phyloP scores from a whole-genome alignment of 2,329 filamentous ascomycete species.

The Daldinia eschscholtzii region DNA sequence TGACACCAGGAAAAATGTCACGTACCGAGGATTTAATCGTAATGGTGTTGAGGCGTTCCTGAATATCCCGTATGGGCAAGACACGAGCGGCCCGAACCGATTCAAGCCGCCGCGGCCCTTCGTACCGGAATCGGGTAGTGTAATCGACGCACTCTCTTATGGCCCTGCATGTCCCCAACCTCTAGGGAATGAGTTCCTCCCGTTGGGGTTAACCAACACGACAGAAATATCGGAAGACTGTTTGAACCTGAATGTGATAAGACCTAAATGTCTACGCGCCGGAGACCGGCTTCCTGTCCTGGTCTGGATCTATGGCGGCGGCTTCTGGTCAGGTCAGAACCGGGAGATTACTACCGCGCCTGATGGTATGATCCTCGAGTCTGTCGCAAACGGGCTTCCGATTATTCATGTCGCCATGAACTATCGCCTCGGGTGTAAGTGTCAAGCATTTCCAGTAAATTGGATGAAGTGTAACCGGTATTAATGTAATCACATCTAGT shows the following conservation, averaged over 20 bases:
- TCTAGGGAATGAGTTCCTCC: slow-evolving; percentile 49
- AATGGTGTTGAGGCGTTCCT: slow-evolving; percentile 63
- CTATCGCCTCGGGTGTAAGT: slow-evolving; percentile 52
- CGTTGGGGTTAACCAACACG: slow-evolving; percentile 54
- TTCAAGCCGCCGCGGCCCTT: slow-evolving; percentile 60
- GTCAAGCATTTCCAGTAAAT: not conserved
- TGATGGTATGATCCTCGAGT: slow-evolving; percentile 61
- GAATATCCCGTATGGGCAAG: slow-evolving; percentile 61
- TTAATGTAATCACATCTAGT: slow-evolving; percentile 29
- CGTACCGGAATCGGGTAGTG: slow-evolving; percentile 50
- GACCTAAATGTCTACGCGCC: slow-evolving; percentile 49
- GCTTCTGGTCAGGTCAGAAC: slow-evolving; percentile 52
- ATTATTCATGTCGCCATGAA: slow-evolving; percentile 55
- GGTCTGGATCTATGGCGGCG: slow-evolving; percentile 54
- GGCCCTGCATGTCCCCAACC: slow-evolving; percentile 61
- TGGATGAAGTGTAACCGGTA: not conserved
- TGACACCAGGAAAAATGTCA: slow-evolving; percentile 49
- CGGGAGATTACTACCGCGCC: slow-evolving; percentile 55
- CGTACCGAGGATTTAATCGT: slow-evolving; percentile 58
- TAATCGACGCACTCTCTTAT: slow-evolving; percentile 56
- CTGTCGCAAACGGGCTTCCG: slow-evolving; percentile 57
- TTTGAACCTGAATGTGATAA: slow-evolving; percentile 54
- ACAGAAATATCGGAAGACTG: slow-evolving; percentile 56
- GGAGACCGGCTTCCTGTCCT: slow-evolving; percentile 54
- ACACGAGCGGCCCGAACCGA: slow-evolving; percentile 59